These are phyloP conservation scores for Colletotrichum neosansevieriae DNA, from an alignment of 2,329 filamentous ascomycete species.

Conservation along the genomic window DNA sequence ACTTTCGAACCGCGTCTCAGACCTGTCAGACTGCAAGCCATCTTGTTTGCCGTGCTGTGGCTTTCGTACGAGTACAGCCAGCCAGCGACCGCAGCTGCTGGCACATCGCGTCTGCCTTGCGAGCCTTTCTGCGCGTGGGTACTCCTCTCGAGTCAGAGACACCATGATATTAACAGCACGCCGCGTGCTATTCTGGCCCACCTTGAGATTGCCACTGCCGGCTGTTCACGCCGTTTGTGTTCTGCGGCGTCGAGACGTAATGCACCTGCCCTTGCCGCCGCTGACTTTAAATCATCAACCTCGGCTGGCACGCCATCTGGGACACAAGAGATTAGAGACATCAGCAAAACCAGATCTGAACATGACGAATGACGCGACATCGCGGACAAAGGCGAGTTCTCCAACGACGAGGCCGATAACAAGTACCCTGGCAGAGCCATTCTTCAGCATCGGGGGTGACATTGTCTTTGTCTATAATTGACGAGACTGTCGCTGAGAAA, in stretches of 20 bases:
- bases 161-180: neutral
- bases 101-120: constrained; percentile 3
- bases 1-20: neutral
- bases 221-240: neutral
- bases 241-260: neutral
- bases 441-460: neutral
- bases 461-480: neutral
- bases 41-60: no score
- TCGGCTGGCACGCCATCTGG: neutral
- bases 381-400: neutral
- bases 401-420: no score
- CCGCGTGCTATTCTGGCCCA: neutral
- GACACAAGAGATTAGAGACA: neutral
- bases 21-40: constrained; percentile 1
- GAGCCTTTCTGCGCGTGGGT: neutral
- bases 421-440: neutral
- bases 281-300: neutral
- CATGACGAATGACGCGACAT: neutral
- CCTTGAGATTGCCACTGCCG: neutral
- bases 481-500: neutral
- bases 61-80: no score
- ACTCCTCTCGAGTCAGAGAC: neutral
- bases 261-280: neutral
- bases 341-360: neutral
- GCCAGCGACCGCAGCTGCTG: constrained; percentile 6